Base-by-base conservation (phyloP, 2,329 filamentous ascomycete species). In the Ophiostoma ulmi region DNA sequence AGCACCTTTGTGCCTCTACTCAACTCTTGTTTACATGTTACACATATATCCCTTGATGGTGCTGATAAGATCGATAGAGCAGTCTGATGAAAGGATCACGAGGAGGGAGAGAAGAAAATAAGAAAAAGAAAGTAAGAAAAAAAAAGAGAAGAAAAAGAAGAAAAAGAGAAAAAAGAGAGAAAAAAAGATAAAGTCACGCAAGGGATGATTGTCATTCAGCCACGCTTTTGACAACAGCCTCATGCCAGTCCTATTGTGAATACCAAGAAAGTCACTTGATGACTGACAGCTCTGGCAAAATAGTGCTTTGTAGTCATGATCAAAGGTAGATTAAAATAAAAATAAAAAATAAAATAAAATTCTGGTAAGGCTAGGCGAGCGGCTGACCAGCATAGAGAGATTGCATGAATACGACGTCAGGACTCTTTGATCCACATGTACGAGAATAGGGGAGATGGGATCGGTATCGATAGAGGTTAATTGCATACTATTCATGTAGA, bases 371-470 rank as follows among this genome's bases (percentile, higher is more conserved):
- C 52, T 58, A 58, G 11, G 52, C 52, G 52, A 58, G 22, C 52
- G 52, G 52, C 52, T 58, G 52, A 58, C 52, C 52, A 58, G n/a
- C 52, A 26, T 58, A 5, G 14, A 58, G 52, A 58, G 52, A 58
- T 58, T 58, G 52, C 52, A 58, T 58, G 26, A 26, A 58, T 58
- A 26, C 52, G 22, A 58, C 52, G 52, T 58, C 52, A 22, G 17
- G 48, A 11, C 52, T 58, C 52, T 58, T 13, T 58, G 52, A 58
- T 58, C 52, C 20, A 10, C 52, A 58, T 58, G 52, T 58, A 58
- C 52, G 48, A 58, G 8, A 58, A 58, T 48, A 58, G 52, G 52
- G 52, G 52, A 58, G 52, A 58, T 58, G n/a, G 26, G 52, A 26
- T 17, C 14, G 44, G 8, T 26, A 58, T 58, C 22, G 22, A 58